phyloP scores from a whole-genome alignment of 2,329 filamentous ascomycete genomes.

The Fusarium longipes region DNA sequence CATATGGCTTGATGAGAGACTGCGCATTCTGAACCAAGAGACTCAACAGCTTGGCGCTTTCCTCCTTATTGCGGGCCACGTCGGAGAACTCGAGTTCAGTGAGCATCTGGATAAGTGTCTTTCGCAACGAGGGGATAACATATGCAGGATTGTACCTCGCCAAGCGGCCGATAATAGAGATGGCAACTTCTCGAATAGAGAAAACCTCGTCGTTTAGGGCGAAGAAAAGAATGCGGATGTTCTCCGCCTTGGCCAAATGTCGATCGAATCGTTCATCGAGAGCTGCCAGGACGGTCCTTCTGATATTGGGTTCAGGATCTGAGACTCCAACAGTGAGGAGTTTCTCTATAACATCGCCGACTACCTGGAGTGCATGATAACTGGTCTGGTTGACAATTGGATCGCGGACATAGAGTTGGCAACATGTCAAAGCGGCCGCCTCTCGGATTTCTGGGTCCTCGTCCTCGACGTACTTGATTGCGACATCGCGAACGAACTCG shows the following conservation, averaged over 20 bases:
- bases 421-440: slow-evolving; percentile 95
- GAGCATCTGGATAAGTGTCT: slow-evolving; percentile 93
- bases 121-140: slow-evolving; percentile 93
- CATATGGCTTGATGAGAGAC: slow-evolving; percentile 92
- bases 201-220: slow-evolving; percentile 97
- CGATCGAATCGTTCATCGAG: slow-evolving; percentile 94
- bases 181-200: slow-evolving; percentile 90
- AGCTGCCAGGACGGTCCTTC: slow-evolving; percentile 86
- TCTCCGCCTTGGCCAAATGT: slow-evolving; percentile 96
- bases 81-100: slow-evolving; percentile 98
- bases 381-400: slow-evolving; percentile 98
- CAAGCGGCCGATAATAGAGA: slow-evolving; percentile 94
- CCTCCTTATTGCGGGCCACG: slow-evolving; percentile 92
- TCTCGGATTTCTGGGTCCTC: slow-evolving; percentile 94
- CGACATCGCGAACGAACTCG: slow-evolving; percentile 97
- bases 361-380: slow-evolving; percentile 94
- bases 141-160: slow-evolving; percentile 95
- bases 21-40: slow-evolving; percentile 94
- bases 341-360: slow-evolving; percentile 97
- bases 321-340: slow-evolving; percentile 94
- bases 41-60: slow-evolving; percentile 92
- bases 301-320: slow-evolving; percentile 89
- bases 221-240: slow-evolving; percentile 94
- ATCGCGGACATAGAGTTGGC: slow-evolving; percentile 95
- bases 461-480: slow-evolving; percentile 97